Base-by-base conservation (phyloP, 495 filamentous ascomycete genomes). In the Platismatia glauca region DNA sequence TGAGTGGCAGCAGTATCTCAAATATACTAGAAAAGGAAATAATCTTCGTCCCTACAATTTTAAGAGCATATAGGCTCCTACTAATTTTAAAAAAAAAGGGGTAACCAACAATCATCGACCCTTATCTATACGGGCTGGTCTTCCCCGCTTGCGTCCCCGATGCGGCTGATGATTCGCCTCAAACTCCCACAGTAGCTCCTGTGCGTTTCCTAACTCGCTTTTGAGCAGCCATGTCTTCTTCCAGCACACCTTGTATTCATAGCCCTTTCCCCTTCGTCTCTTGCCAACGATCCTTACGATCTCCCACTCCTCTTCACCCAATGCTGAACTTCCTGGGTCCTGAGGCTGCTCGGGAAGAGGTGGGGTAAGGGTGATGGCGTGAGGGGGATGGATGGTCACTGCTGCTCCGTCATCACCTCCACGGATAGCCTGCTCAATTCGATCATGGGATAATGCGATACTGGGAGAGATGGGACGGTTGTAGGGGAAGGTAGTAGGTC, bases 121-220 rank as follows among this genome's bases (percentile, higher is more conserved):
- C 39, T 59, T 59, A 29, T 59, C 39, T 59, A 5, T 34, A 59
- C 20, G 11, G 34, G 12, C 33, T 31, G 38, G 53, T 55, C 52
- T 62, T 62, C 27, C 50, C 35, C 24, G 44, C 57, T 62, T 37
- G n/a, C 50, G 34, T 55, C 29, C 60, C 37, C 48, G 41, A 53
- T 58, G 61, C 53, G 61, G 41, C 41, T 20, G 35, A 48, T 43
- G 53, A 58, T 63, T 43, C n/a, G 55, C 61, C 61, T 63, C 41
- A 48, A 63, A 58, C 29, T 58, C 41, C 34, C 22, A 18, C 43
- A 63, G 61, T 38, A 58, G 33, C 35, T 48, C 5, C 52, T 44
- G 16, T 57, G 55, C 55, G 22, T 63, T 57, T 58, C 16, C 33
- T 33, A 58, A 44, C 27, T 63, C 55, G 35, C 39, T 0, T 58